These are phyloP conservation scores for Magnaporthales sp. DNA, from an alignment of 2,329 filamentous ascomycete genomes.

Conservation along the genomic window DNA sequence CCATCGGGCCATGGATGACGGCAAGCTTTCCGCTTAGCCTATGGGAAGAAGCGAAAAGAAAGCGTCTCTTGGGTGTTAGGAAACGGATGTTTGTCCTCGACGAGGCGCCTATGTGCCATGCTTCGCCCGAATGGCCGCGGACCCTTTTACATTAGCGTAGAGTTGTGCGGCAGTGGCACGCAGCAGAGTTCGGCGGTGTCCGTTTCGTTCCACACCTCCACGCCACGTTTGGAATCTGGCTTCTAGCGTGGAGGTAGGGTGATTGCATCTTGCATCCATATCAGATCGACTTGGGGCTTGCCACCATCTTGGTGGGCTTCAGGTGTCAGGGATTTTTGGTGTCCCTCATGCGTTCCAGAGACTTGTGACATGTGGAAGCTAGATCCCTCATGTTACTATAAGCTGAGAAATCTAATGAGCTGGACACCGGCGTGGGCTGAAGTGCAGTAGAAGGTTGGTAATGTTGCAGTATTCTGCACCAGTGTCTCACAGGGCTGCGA, in stretches of 20 bases:
- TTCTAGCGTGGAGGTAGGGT: not conserved
- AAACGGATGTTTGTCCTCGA: not conserved
- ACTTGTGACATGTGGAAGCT: no score
- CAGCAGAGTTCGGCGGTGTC: not conserved
- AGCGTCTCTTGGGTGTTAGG: not conserved
- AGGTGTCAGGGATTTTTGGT: not conserved
- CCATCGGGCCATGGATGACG: not conserved
- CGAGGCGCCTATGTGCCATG: not conserved
- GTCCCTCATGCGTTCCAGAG: no score
- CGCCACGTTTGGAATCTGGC: not conserved
- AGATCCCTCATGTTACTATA: no score
- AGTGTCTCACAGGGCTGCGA: not conserved
- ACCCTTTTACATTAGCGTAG: not conserved
- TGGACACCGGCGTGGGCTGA: no score
- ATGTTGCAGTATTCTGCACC: not conserved
- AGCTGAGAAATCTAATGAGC: no score
- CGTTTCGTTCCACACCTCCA: not conserved
- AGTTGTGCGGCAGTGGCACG: not conserved
- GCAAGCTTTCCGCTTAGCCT: not conserved
- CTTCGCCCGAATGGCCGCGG: not conserved
- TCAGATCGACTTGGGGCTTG: not conserved
- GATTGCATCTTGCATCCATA: not conserved
- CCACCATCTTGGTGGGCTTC: not conserved
- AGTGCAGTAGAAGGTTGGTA: not conserved
- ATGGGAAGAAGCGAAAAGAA: not conserved